These are phyloP conservation scores for Leishmania tarentolae DNA, from an alignment of 208 protist genomes.

Conservation along the genomic window DNA sequence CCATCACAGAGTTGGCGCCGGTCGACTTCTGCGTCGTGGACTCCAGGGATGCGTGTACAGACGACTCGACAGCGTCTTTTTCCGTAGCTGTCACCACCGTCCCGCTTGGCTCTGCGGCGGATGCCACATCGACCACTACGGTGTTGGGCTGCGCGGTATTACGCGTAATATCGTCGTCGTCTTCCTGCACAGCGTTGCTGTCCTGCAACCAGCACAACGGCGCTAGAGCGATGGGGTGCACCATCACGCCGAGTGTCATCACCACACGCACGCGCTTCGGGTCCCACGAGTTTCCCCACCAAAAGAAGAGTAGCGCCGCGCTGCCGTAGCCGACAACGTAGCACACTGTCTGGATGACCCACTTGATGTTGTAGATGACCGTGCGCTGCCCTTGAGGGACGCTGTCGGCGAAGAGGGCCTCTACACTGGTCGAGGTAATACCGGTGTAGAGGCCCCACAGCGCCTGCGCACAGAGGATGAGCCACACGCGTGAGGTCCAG, in stretches of 20 bases:
- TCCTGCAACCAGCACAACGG: conserved; percentile 30
- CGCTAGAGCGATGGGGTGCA: conserved; percentile 26
- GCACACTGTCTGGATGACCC: conserved; percentile 64
- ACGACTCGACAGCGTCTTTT: not conserved
- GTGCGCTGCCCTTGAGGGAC: conserved; percentile 40
- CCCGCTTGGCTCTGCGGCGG: not conserved
- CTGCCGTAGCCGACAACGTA: conserved; percentile 50
- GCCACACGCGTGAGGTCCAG: not conserved
- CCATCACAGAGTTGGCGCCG: not conserved
- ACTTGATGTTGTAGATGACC: conserved; percentile 70
- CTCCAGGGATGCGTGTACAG: not conserved
- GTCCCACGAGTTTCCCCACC: conserved; percentile 49
- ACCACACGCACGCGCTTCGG: conserved; percentile 24
- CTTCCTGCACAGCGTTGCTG: conserved; percentile 20
- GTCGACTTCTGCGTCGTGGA: not conserved
- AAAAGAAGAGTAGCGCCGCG: conserved; percentile 39
- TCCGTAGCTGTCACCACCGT: not conserved
- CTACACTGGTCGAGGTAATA: conserved; percentile 41
- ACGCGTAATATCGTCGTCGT: not conserved
- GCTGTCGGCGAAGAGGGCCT: conserved; percentile 74
- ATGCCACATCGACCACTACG: not conserved
- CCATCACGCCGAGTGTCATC: conserved; percentile 34
- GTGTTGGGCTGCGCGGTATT: not conserved
- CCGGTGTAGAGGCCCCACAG: conserved; percentile 59
- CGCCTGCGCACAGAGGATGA: conserved; percentile 30